phyloP scores from a whole-genome alignment of 441 rosid genomes.

The Hypseocharis bilobata region DNA sequence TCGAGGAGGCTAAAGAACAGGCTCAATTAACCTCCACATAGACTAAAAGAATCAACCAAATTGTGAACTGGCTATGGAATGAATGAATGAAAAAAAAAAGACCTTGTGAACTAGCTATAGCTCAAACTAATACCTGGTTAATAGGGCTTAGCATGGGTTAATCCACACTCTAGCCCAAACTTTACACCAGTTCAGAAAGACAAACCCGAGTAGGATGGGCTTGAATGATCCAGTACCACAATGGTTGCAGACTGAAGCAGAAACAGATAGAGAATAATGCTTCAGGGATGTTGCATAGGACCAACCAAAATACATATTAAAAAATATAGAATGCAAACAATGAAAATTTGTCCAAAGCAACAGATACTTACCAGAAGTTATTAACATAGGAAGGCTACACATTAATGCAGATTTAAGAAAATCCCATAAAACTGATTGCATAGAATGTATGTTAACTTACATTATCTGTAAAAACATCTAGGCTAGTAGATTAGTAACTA shows the following conservation, averaged over 20 bases:
- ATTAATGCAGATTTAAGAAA: neutral
- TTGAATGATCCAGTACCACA: neutral
- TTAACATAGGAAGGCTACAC: neutral
- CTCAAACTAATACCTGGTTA: neutral
- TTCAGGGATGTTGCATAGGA: neutral
- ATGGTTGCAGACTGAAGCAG: too few relatives aligned
- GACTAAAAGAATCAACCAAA: neutral
- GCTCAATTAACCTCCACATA: neutral
- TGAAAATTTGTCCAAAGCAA: neutral
- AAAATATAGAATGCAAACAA: neutral
- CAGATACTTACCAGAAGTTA: neutral
- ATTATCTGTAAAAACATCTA: neutral
- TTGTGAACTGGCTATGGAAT: too few relatives aligned
- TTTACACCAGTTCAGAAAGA: neutral
- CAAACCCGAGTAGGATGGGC: neutral
- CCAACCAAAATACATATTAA: neutral
- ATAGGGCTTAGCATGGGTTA: neutral
- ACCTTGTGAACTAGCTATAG: neutral
- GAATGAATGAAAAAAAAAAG: too few relatives aligned
- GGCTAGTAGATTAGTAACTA: neutral
- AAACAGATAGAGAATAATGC: neutral
- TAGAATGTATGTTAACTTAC: too few relatives aligned
- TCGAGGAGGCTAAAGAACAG: neutral
- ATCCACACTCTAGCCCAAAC: constrained; percentile 2
- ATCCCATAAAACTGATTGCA: neutral